Base-by-base conservation (phyloP, 306 rosid genomes). In the Ormosia semicastrata region DNA sequence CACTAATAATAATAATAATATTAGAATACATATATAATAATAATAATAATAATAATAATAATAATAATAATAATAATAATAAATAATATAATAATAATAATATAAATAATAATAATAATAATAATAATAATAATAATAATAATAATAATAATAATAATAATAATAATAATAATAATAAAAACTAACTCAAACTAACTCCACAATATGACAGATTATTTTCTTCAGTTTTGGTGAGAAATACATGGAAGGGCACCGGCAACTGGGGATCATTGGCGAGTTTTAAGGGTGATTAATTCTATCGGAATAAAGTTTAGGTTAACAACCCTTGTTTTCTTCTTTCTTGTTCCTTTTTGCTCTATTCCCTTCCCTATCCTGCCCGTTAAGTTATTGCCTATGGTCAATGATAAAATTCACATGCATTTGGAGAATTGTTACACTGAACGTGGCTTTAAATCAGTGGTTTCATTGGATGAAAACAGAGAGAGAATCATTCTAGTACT, bases 351-450 rank as follows among this genome's bases (percentile, higher is more conserved):
- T 1, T n/a, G 4, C 8, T 74, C 58, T 17, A 52, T 72, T 53
- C 66, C 49, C 32, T 85, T 86, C 77, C 91, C 66, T 83, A 24
- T 62, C 83, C 84, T 50, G 70, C 63, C 36, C 66, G 87, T 75
- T 78, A 84, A 74, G 89, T 29, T 66, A 81, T 3, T 65, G 66
- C 43, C 37, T 29, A 7, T 18, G 56, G 82, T 85, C 84, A 87
- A 83, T 40, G 73, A 67, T 73, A 66, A 76, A 58, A 80, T 57
- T 80, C 78, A 81, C 73, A 65, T 32, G 86, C 57, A 64, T 8
- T 14, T 37, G 8, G 37, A 13, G 11, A 36, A 33, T 33, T 47
- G 57, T 50, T 70, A n/a, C 62, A 30, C 64, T 15, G 15, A 70
- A 73, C 15, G 8, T 81, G 58, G 18, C 84, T 75, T 75, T 62